Evolutionary conservation across 306 rosid genomes (phyloP).

Genomic region (Phaseolus lunatus): DNA sequence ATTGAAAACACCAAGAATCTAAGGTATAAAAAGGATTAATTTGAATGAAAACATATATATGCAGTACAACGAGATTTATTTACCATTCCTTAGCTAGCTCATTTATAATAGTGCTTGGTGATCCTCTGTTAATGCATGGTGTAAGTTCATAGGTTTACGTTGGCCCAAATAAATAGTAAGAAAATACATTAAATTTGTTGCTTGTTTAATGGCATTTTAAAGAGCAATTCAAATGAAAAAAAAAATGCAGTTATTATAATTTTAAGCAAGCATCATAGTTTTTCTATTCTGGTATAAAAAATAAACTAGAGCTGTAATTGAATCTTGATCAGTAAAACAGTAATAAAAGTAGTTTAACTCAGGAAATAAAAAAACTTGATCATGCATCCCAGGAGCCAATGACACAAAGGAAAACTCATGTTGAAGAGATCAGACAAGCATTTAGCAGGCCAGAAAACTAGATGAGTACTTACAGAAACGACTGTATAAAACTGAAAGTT

Average conservation of each 20-base stretch:
- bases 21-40: conserved; percentile 8
- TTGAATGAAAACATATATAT: background rate
- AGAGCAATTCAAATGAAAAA: conserved; percentile 26
- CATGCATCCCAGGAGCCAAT: conserved; percentile 18
- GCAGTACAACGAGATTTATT: background rate
- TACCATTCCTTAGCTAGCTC: conserved; percentile 12
- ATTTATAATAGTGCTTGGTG: background rate
- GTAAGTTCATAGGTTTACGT: conserved; percentile 1
- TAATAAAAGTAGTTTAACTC: conserved; percentile 17
- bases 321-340: conserved; percentile 24
- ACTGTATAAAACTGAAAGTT: conserved; percentile 85
- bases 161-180: background rate
- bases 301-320: conserved; percentile 9
- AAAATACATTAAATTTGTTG: conserved; percentile 17
- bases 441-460: conserved; percentile 24
- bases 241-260: conserved; percentile 1
- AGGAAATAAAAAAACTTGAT: conserved; percentile 27
- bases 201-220: conserved; percentile 17
- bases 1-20: conserved; percentile 6
- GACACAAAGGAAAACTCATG: background rate
- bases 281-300: conserved; percentile 5
- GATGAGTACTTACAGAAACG: conserved; percentile 84
- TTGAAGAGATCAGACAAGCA: conserved; percentile 30
- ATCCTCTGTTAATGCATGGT: conserved; percentile 18
- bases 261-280: conserved; percentile 22